Percentiles rank a stretch among this genome's conserved stretches.
Evolutionary conservation across 306 rosid species (phyloP).

Genomic region (Begonia masoniana): DNA sequence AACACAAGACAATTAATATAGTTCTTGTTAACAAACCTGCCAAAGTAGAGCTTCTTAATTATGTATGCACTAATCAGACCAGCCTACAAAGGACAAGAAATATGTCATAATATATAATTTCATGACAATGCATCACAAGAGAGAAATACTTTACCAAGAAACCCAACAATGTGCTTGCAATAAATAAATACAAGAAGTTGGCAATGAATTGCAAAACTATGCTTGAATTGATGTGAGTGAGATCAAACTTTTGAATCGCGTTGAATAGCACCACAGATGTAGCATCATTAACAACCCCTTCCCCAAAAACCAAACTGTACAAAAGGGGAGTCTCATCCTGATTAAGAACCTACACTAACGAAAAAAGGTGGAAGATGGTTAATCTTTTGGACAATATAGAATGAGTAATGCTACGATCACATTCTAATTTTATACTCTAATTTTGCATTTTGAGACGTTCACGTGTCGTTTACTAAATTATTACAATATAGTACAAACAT

Average conservation of each 20-base stretch:
- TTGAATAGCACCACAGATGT: conserved; percentile 90
- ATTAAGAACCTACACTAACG: conserved; percentile 63
- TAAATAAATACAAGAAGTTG: conserved; percentile 50
- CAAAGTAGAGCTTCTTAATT: conserved; percentile 71
- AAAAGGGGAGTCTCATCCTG: conserved; percentile 76
- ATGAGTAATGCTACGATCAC: too few relatives aligned
- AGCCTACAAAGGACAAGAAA: conserved; percentile 32
- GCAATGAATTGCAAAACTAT: conserved; percentile 52
- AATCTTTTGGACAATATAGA: neutral
- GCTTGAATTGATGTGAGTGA: conserved; percentile 57
- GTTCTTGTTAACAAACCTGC: conserved; percentile 35
- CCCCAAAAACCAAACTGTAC: conserved; percentile 90
- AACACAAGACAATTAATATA: too few relatives aligned
- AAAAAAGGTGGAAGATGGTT: conserved; percentile 2
- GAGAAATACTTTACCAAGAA: conserved; percentile 25
- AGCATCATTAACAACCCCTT: conserved; percentile 96
- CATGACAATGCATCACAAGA: neutral
- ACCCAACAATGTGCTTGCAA: conserved; percentile 69
- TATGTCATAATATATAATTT: neutral
- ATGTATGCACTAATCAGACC: conserved; percentile 76
- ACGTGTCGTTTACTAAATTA: too few relatives aligned
- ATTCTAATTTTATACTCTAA: too few relatives aligned
- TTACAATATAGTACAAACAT: too few relatives aligned
- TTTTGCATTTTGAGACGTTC: too few relatives aligned
- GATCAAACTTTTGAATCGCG: conserved; percentile 91